phyloP scores from a whole-genome alignment of 306 rosid species.

The Glycine soja region DNA sequence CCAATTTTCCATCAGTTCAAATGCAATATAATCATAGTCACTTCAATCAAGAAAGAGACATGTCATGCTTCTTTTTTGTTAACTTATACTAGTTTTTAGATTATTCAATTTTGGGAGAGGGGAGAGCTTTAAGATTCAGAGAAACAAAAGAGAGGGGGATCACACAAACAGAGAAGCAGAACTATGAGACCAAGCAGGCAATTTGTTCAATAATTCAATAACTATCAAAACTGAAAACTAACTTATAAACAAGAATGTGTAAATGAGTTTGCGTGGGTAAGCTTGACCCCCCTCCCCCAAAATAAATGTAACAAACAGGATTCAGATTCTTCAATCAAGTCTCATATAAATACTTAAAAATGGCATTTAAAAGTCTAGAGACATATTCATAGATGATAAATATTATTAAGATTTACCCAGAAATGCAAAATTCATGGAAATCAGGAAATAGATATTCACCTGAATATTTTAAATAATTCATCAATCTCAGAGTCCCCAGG shows the following conservation, averaged over 20 bases:
- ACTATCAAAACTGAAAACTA: not conserved
- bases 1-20: not conserved
- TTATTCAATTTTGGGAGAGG: not conserved
- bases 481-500: constrained; percentile 99
- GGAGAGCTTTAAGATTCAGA: constrained; percentile 9
- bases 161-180: not conserved
- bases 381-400: not conserved
- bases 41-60: constrained; percentile 17
- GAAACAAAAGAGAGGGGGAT: not conserved
- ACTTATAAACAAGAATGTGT: not conserved
- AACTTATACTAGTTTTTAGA: constrained; percentile 7
- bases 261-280: not conserved
- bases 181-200: constrained; percentile 1
- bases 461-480: constrained; percentile 94
- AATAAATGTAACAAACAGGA: not conserved
- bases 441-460: constrained; percentile 53
- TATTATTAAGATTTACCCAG: not conserved
- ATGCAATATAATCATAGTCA: not conserved
- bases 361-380: constrained; percentile 7
- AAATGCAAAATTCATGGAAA: constrained; percentile 8
- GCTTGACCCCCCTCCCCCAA: not conserved
- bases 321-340: constrained; percentile 19
- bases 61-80: no score
- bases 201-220: constrained; percentile 15
- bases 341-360: constrained; percentile 6